Conservation (phyloP, 192 early-diverging fungal species). For the Funneliformis geosporum region DNA sequence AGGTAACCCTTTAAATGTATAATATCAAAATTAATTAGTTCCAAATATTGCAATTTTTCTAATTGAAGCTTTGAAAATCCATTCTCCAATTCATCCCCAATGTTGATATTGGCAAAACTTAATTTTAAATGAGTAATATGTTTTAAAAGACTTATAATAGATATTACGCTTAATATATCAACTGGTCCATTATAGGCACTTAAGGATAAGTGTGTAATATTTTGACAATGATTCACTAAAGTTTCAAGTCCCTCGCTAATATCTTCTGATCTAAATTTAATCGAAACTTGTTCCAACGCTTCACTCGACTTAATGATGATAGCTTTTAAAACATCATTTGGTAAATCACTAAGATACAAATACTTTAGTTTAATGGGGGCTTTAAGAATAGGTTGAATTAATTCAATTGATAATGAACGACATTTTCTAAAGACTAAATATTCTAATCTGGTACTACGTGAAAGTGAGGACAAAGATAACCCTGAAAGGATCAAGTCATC, state of each 20-base stretch:
- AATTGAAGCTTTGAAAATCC: not conserved
- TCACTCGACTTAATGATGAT: not conserved
- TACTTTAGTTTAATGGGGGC: not conserved
- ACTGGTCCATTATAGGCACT: not conserved
- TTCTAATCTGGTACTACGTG: not conserved
- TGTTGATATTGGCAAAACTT: not conserved
- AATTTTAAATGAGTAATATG: not conserved
- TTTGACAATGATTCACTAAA: not conserved
- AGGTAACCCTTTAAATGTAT: not conserved
- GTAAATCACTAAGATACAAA: not conserved
- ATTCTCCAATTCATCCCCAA: not conserved
- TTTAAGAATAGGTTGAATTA: not conserved
- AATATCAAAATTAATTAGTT: not conserved
- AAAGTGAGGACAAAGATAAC: not conserved
- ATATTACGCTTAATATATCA: not conserved
- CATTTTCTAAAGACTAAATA: not conserved
- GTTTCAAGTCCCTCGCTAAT: not conserved
- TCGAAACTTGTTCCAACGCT: not conserved
- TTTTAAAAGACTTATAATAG: not conserved
- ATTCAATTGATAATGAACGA: not conserved
- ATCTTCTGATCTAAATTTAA: not conserved
- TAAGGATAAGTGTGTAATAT: conserved; percentile 3
- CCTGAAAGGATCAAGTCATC: not conserved
- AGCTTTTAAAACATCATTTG: not conserved
- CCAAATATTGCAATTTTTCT: conserved; percentile 10